A percentile compares a stretch with the other conserved stretches of the same genome.
Conservation (phyloP, 2,329 filamentous ascomycete genomes). For the Alternaria infectoria region DNA sequence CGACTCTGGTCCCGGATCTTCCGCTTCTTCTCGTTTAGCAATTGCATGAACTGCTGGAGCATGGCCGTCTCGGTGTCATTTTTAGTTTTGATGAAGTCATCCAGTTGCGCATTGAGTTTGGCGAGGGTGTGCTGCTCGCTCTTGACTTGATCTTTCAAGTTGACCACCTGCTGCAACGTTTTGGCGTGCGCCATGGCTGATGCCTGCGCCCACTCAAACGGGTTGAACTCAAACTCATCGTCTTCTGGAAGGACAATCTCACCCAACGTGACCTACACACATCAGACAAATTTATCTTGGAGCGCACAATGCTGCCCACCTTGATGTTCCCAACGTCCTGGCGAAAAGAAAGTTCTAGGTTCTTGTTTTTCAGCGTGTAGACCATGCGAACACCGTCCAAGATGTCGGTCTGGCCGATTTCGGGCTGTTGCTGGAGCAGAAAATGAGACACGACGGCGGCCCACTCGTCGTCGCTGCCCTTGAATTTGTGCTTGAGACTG, state of each 20-base stretch:
- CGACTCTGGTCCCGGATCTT: conserved; percentile 78
- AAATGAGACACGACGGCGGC: conserved; percentile 64
- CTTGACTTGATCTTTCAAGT: conserved; percentile 51
- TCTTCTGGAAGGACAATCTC: conserved; percentile 64
- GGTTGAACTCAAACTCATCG: conserved; percentile 65
- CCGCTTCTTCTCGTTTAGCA: conserved; percentile 80
- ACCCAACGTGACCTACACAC: conserved; percentile 64
- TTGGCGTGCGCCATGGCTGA: conserved; percentile 59
- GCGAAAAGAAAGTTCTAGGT: conserved; percentile 68
- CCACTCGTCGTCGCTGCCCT: conserved; percentile 65
- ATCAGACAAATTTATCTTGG: not conserved
- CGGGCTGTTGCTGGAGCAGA: conserved; percentile 55
- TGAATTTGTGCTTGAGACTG: conserved; percentile 42
- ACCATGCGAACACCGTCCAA: conserved; percentile 63
- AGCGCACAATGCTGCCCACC: conserved; percentile 52
- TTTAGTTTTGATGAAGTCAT: conserved; percentile 71
- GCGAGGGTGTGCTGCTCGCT: conserved; percentile 63
- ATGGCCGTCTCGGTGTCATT: conserved; percentile 70
- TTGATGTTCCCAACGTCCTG: conserved; percentile 70
- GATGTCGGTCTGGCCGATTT: conserved; percentile 54
- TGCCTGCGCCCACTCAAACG: conserved; percentile 73
- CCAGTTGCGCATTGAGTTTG: conserved; percentile 67
- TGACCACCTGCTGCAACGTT: conserved; percentile 54
- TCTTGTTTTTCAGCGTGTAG: conserved; percentile 61
- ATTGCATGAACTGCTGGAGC: conserved; percentile 70